Conservation (phyloP, 495 filamentous ascomycete genomes). For the Aspergillus coremiiformis region DNA sequence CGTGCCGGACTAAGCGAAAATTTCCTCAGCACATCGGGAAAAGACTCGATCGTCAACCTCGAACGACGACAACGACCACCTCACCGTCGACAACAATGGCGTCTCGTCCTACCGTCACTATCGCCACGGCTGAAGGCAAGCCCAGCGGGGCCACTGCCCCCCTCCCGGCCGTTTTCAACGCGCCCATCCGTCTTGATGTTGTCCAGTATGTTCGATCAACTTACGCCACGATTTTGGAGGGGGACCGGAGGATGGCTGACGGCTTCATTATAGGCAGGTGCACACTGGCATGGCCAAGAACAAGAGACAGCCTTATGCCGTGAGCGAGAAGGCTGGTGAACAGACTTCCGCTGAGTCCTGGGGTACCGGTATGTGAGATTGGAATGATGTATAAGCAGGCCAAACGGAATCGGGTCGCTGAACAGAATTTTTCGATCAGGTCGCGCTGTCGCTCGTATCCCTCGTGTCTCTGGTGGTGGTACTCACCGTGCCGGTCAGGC, state of each 20-base stretch:
- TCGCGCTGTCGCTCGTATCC: constrained; percentile 99
- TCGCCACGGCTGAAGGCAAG: constrained; percentile 87
- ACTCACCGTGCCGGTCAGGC: constrained; percentile 99
- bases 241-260: constrained; percentile 27
- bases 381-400: no score
- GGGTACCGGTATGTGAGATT: constrained; percentile 85
- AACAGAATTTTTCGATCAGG: constrained; percentile 45
- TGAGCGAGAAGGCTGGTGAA: constrained; percentile 99
- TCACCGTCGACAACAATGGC: constrained; percentile 61
- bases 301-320: constrained; percentile 98
- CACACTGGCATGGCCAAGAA: constrained; percentile 99
- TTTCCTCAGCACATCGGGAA: constrained; percentile 35
- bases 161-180: constrained; percentile 88
- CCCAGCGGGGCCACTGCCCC: constrained; percentile 78
- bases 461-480: constrained; percentile 99
- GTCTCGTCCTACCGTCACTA: constrained; percentile 89
- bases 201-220: constrained; percentile 63
- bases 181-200: constrained; percentile 96
- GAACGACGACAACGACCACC: constrained; percentile 40
- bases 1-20: constrained; percentile 40
- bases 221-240: constrained; percentile 3
- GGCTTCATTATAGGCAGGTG: constrained; percentile 51
- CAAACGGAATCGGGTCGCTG: constrained; percentile 11
- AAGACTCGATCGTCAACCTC: constrained; percentile 38
- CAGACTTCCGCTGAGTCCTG: constrained; percentile 99